These are phyloP conservation scores for Cadophora gregata DNA, from an alignment of 2,329 filamentous ascomycete genomes.

Conservation along the genomic window DNA sequence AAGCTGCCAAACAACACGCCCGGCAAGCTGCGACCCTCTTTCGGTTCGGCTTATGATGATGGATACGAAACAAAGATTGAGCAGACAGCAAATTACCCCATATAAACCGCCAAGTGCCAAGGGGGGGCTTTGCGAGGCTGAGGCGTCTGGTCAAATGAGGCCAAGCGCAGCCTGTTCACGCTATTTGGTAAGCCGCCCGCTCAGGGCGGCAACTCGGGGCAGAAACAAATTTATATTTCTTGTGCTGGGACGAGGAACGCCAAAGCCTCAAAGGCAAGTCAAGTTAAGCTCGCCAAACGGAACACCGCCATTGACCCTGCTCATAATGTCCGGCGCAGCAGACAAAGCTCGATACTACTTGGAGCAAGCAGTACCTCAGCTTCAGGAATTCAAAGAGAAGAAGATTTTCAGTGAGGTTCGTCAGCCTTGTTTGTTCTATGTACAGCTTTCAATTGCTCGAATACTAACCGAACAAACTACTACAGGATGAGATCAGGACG, in stretches of 20 bases:
- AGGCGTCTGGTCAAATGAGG: slow-evolving; percentile 7
- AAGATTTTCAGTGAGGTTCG: slow-evolving; percentile 82
- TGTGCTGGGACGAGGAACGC: not conserved
- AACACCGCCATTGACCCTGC: not conserved
- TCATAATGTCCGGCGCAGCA: slow-evolving; percentile 76
- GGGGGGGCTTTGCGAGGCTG: slow-evolving; percentile 16
- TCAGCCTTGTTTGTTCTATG: slow-evolving; percentile 16
- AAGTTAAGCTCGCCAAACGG: not conserved
- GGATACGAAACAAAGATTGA: slow-evolving; percentile 10
- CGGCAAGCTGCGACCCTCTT: not conserved
- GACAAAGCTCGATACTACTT: slow-evolving; percentile 97
- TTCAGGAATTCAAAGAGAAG: slow-evolving; percentile 91
- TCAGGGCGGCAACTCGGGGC: slow-evolving; percentile 1
- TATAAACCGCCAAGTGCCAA: slow-evolving; percentile 7
- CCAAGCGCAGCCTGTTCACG: not conserved
- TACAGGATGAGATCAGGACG: slow-evolving; percentile 83
- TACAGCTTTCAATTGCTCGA: slow-evolving; percentile 17
- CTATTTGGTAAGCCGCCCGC: not conserved
- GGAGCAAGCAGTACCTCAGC: slow-evolving; percentile 88
- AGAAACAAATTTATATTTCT: slow-evolving; percentile 10
- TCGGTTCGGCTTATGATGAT: not conserved
- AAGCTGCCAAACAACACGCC: slow-evolving; percentile 3
- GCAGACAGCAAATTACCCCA: slow-evolving; percentile 8
- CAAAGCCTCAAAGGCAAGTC: not conserved
- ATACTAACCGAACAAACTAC: not conserved